A percentile compares a stretch with the other conserved stretches of the same genome.
Conservation (phyloP, 2,329 filamentous ascomycete species). For the Venturia carpophila region DNA sequence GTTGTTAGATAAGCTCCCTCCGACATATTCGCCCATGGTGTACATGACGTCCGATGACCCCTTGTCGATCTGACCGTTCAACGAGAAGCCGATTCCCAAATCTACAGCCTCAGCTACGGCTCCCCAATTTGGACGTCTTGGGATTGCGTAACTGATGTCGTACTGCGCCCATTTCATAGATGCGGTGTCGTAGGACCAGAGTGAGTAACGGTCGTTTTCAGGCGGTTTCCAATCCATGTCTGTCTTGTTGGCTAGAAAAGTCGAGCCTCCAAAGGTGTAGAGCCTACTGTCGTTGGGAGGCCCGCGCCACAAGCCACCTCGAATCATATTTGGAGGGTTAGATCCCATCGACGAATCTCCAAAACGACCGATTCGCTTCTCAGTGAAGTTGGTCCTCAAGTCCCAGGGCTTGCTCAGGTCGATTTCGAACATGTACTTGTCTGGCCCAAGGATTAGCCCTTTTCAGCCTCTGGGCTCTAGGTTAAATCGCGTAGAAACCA, state of each 20-base stretch:
- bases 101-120: not conserved
- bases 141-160: conserved; percentile 17
- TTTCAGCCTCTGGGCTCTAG: not conserved
- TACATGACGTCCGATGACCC: conserved; percentile 5
- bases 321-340: conserved; percentile 24
- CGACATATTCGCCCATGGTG: not conserved
- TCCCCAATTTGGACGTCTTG: conserved; percentile 11
- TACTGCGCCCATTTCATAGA: conserved; percentile 23
- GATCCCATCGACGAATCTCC: conserved; percentile 23
- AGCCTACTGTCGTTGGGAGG: conserved; percentile 23
- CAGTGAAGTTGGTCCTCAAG: conserved; percentile 27
- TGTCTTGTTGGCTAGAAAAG: conserved; percentile 25
- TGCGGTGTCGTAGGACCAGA: conserved; percentile 29
- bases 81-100: not conserved
- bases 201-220: conserved; percentile 23
- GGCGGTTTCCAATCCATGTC: conserved; percentile 27
- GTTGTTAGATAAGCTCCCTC: not conserved
- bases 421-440: conserved; percentile 21
- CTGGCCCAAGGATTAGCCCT: not conserved
- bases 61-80: conserved; percentile 1
- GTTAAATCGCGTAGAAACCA: not conserved
- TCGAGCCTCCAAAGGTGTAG: conserved; percentile 30
- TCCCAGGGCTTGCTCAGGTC: conserved; percentile 28
- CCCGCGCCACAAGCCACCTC: conserved; percentile 27
- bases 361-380: conserved; percentile 23